Conservation (phyloP, 2,329 filamentous ascomycete genomes). For the Colletotrichum sp. region DNA sequence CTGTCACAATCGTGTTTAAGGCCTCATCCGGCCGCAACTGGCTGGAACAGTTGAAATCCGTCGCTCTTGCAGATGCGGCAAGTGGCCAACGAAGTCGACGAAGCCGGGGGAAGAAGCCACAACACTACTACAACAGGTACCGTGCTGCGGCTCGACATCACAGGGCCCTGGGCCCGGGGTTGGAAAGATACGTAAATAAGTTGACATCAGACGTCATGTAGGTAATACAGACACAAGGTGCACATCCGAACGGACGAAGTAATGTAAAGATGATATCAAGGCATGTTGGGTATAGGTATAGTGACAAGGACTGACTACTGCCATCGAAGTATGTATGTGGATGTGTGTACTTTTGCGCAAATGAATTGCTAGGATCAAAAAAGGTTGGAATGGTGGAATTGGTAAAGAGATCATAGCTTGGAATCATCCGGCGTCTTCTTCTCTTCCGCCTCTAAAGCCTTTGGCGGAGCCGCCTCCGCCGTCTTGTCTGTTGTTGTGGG, state of each 20-base stretch:
- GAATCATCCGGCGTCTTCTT: background rate
- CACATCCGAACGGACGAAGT: background rate
- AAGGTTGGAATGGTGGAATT: background rate
- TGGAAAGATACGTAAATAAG: background rate
- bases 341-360: background rate
- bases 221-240: background rate
- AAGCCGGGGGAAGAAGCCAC: background rate
- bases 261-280: background rate
- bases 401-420: background rate
- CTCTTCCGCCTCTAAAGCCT: background rate
- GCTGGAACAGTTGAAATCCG: background rate
- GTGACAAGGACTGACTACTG: background rate
- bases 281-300: conserved; percentile 8
- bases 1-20: background rate
- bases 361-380: background rate
- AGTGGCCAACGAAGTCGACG: background rate
- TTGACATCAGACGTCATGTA: background rate
- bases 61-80: accelerated
- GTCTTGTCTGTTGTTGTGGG: background rate
- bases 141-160: background rate
- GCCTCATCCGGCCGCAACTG: background rate
- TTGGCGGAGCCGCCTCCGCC: background rate
- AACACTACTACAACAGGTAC: background rate
- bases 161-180: background rate
- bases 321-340: background rate